A percentile compares a stretch with the other conserved stretches of the same genome.
These are phyloP conservation scores for Clarkia xantiana DNA, from an alignment of 345 rosid species.

Conservation along the genomic window DNA sequence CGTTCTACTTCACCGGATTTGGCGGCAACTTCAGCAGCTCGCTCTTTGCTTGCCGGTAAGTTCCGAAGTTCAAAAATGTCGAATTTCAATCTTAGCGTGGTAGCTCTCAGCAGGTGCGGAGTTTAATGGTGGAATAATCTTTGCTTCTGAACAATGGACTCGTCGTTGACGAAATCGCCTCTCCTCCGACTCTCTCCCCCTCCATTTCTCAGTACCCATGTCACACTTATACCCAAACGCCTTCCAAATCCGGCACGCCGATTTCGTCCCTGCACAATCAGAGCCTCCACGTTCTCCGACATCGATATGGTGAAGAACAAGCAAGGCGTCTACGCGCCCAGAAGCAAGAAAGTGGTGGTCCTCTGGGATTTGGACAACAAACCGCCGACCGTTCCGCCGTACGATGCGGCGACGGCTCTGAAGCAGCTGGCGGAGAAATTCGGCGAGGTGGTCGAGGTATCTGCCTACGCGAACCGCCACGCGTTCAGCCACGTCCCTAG, in stretches of 20 bases:
- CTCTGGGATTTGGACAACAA: slow-evolving; percentile 97
- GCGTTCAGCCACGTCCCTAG: slow-evolving; percentile 74
- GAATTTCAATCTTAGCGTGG: too few relatives aligned
- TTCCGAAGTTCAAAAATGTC: too few relatives aligned
- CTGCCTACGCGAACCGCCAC: slow-evolving; percentile 84
- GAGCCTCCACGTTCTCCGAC: slow-evolving; percentile 25
- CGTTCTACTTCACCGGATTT: too few relatives aligned
- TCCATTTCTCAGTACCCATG: slow-evolving; percentile 4
- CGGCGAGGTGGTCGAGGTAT: slow-evolving; percentile 62
- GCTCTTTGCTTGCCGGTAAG: too few relatives aligned
- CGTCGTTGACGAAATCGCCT: slow-evolving; percentile 10
- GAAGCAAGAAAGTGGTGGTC: slow-evolving; percentile 55
- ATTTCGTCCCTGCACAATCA: slow-evolving; percentile 13
- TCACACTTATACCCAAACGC: slow-evolving; percentile 5
- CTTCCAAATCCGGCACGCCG: slow-evolving; percentile 9
- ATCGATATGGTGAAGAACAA: slow-evolving; percentile 76
- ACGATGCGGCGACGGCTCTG: slow-evolving; percentile 51
- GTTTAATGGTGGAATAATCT: too few relatives aligned
- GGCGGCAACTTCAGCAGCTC: too few relatives aligned
- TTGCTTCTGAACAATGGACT: too few relatives aligned
- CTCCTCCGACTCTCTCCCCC: slow-evolving; percentile 15
- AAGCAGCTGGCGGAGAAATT: slow-evolving; percentile 42
- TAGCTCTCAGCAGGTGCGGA: too few relatives aligned
- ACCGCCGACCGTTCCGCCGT: slow-evolving; percentile 81
- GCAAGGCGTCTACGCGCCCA: slow-evolving; percentile 57